Base-by-base conservation (phyloP, 2,329 filamentous ascomycete species). In the Diaporthe capsici region DNA sequence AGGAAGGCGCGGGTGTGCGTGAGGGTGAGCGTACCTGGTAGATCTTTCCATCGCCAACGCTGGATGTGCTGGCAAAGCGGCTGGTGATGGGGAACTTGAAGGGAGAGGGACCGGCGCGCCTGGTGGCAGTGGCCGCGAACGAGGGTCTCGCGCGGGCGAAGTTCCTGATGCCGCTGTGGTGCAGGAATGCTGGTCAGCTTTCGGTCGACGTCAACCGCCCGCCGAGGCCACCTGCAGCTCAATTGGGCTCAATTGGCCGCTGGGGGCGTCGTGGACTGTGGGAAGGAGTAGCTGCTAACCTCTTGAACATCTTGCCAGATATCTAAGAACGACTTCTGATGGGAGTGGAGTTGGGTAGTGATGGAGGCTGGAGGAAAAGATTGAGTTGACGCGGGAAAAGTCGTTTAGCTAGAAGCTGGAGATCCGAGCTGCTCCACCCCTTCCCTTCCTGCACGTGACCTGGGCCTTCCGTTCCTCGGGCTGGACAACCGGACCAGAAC, bases 231-330 rank as follows among this genome's bases (percentile, higher is more conserved):
- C 75, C 78, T 82, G 88, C 81, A 88, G 86, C 84, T 87, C 86
- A 88, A 88, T 89, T 87, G 84, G 80, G 76, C 82, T 84, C 88
- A 88, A 90, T 90, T 88, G 85, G 77, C 75, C 76, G 44, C 53
- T 49, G 28, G 13, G 39, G 22, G 20, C 75, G 75, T 76, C 76
- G 72, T 78, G 81, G 82, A 80, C 71, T 79, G 63, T 51, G 77
- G 84, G 71, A 77, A 80, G 76, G 77, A 81, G 77, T 78, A 76
- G 77, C 74, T 82, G 90, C 92, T 87, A 87, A 95, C 93, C 92
- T 94, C 92, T 94, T 94, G 89, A 94, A 93, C 93, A 95, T 95
- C 92, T 90, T 94, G 90, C 86, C 87, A 89, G 91, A 92, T 91
- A 90, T 90, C 87, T 87, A 88, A 90, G 90, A 91, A 90, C 90